phyloP scores from a whole-genome alignment of 352 stramenopile species.

The Phytopythium kandeliae region DNA sequence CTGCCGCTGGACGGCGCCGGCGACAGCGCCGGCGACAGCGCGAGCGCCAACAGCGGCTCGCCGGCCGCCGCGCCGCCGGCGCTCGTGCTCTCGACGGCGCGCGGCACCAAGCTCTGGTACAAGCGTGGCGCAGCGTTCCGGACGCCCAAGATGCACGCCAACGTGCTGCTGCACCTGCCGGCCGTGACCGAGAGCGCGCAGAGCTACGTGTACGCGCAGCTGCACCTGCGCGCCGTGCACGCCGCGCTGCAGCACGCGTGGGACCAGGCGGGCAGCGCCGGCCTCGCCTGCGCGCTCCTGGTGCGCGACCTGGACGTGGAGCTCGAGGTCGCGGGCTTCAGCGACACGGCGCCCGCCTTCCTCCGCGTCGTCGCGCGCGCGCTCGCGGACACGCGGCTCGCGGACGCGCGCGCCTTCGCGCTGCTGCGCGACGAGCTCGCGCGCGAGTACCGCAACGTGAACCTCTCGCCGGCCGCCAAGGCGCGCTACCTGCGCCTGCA shows the following conservation, averaged over 20 bases:
- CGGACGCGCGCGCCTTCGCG: conserved; percentile 25
- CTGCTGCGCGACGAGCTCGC: conserved; percentile 51
- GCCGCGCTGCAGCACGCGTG: conserved; percentile 57
- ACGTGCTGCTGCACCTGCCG: conserved; percentile 55
- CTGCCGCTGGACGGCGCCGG: conserved; percentile 15
- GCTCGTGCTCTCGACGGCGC: conserved; percentile 23
- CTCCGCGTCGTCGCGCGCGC: conserved; percentile 37
- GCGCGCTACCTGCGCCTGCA: conserved; percentile 64
- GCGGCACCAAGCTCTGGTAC: conserved; percentile 67
- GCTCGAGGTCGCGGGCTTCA: conserved; percentile 63
- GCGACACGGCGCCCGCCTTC: conserved; percentile 54
- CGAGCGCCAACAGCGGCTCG: too few species aligned
- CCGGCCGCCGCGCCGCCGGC: conserved; percentile 19
- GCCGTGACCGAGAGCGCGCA: conserved; percentile 29
- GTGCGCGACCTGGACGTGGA: conserved; percentile 69
- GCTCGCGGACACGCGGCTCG: conserved; percentile 19
- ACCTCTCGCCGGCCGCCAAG: conserved; percentile 58
- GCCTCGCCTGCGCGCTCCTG: conserved; percentile 43
- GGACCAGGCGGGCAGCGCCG: conserved; percentile 61
- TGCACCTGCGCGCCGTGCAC: conserved; percentile 63
- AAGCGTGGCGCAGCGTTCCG: conserved; percentile 59
- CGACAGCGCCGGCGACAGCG: neutral
- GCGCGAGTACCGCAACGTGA: conserved; percentile 64
- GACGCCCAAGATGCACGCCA: conserved; percentile 63
- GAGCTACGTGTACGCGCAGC: conserved; percentile 50